Base-by-base conservation (phyloP, 2,329 filamentous ascomycete species). In the Ophiostoma perfectum region DNA sequence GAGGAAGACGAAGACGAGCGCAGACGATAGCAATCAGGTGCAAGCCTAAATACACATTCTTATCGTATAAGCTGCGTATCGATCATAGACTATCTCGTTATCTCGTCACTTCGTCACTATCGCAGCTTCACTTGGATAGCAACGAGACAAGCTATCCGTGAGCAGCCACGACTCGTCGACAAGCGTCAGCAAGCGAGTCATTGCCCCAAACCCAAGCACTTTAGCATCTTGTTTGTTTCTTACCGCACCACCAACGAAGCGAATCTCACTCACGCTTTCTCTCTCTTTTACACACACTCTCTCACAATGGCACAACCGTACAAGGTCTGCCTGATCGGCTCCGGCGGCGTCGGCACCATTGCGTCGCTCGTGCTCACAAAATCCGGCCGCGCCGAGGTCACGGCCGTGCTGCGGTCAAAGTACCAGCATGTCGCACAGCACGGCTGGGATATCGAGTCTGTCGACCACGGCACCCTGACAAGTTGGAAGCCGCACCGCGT, bases 331-430 rank as follows among this genome's bases (percentile, higher is more conserved):
- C 68, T 71, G 4, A 44, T 71, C 41, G 70, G 70, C 2, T 70
- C 70, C 0, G 70, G 70, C 1, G 70, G 69, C 47, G 70, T 72
- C 18, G 70, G 70, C 62, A 72, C 69, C 39, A 70, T 72, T 39
- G 70, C 70, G 3, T 70, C 70, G n/a, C 68, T 72, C 12, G 70
- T 72, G 55, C 68, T 72, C 62, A 42, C 62, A 55, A 70, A 70
- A 63, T 70, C 70, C 14, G 65, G 58, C 36, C 65, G 38, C 16
- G 70, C 70, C 2, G 39, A 68, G n/a, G 71, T 72, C 27, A 71
- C 71, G 12, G 69, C 55, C 0, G 71, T 72, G 1, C 66, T 71
- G 55, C 70, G 71, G 14, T 68, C 68, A 18, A 71, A 67, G 63
- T 72, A 64, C n/a, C 42, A 38, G 5, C 49, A 70, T 42, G 71